These are phyloP conservation scores for Turritis glabra DNA, from an alignment of 345 rosid genomes.

Conservation along the genomic window DNA sequence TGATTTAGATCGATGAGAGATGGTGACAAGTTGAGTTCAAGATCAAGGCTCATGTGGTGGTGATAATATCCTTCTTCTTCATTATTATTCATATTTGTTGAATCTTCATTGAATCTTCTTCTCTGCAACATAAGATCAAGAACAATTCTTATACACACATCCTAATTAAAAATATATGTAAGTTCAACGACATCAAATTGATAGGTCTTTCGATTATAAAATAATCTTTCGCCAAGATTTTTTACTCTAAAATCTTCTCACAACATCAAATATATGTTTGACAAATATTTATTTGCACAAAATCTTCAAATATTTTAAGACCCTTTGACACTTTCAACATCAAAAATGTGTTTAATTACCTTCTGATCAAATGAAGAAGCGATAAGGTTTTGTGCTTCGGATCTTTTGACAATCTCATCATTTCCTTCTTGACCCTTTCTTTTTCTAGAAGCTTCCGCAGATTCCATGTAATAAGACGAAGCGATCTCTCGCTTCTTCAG, in stretches of 20 bases:
- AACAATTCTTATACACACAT: not conserved
- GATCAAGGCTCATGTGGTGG: constrained; percentile 56
- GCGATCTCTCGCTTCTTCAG: constrained; percentile 35
- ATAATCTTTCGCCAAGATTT: no score
- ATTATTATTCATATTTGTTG: constrained; percentile 40
- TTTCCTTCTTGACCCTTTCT: constrained; percentile 52
- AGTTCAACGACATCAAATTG: no score
- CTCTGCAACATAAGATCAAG: constrained; percentile 28
- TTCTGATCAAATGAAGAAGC: constrained; percentile 60
- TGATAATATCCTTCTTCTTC: constrained; percentile 33
- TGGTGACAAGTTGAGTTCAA: constrained; percentile 69
- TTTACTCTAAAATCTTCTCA: not conserved
- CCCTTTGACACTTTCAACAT: not conserved
- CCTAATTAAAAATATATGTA: no score
- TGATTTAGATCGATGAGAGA: constrained; percentile 32
- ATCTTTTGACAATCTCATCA: constrained; percentile 44
- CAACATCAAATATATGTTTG: not conserved
- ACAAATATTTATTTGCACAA: not conserved
- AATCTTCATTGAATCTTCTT: constrained; percentile 56
- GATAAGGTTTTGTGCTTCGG: constrained; percentile 55
- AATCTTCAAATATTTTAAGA: not conserved
- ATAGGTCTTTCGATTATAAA: no score
- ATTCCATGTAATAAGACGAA: constrained; percentile 23
- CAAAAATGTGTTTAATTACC: constrained; percentile 43
- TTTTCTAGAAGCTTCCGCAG: constrained; percentile 50